phyloP scores from a whole-genome alignment of 805 yeast species.

The Blastobotrys americana region DNA sequence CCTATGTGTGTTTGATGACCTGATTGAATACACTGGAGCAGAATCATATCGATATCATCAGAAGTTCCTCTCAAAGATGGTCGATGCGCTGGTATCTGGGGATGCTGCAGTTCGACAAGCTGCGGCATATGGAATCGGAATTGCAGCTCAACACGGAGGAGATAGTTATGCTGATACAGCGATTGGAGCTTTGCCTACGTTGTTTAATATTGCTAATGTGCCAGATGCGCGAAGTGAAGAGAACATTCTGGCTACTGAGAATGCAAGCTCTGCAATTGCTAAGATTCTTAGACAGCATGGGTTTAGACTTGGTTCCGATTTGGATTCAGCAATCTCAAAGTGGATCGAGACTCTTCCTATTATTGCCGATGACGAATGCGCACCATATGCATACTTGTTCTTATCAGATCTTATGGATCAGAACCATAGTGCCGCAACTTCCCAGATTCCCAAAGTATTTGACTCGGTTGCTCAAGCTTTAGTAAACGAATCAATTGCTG shows the following conservation, averaged over 20 bases:
- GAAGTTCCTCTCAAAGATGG: constrained; percentile 53
- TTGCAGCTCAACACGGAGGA: constrained; percentile 78
- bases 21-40: constrained; percentile 73
- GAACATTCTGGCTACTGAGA: constrained; percentile 80
- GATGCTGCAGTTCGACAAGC: constrained; percentile 71
- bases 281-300: constrained; percentile 66
- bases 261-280: constrained; percentile 74
- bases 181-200: constrained; percentile 62
- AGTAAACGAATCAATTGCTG: constrained; percentile 56
- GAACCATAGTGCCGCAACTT: constrained; percentile 51
- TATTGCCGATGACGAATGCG: constrained; percentile 78
- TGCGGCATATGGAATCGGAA: constrained; percentile 78
- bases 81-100: constrained; percentile 46
- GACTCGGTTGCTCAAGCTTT: constrained; percentile 70
- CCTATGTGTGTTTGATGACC: constrained; percentile 68
- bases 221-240: constrained; percentile 86
- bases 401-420: constrained; percentile 62
- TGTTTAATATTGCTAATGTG: constrained; percentile 61
- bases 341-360: constrained; percentile 85
- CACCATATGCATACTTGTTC: constrained; percentile 73
- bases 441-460: constrained; percentile 52
- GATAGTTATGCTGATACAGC: constrained; percentile 52
- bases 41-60: constrained; percentile 58
- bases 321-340: constrained; percentile 53
- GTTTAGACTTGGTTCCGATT: constrained; percentile 44